Evolutionary conservation across 805 yeast species (phyloP).

Genomic region (Lipomyces starkeyi): DNA sequence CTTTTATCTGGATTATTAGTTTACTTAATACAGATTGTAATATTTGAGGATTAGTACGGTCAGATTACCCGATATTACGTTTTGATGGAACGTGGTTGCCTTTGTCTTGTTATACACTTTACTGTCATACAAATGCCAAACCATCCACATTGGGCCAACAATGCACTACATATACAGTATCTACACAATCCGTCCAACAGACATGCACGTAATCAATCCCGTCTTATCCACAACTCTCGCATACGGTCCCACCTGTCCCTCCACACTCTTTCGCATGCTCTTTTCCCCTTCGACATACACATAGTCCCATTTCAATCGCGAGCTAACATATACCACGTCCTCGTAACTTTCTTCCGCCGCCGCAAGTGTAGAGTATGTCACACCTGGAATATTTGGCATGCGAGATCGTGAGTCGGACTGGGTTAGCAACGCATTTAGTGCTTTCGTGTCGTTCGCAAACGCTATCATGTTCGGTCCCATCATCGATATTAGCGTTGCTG

Average conservation of each 20-base stretch:
- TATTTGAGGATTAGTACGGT: background rate
- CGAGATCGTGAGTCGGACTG: background rate
- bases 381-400: background rate
- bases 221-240: slow-evolving; percentile 1
- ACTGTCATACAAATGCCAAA: too few relatives aligned
- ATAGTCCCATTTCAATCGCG: slow-evolving; percentile 21
- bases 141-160: background rate
- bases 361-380: background rate
- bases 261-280: slow-evolving; percentile 10
- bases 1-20: background rate
- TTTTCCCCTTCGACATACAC: slow-evolving; percentile 21
- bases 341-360: background rate
- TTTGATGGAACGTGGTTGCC: background rate
- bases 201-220: slow-evolving; percentile 5
- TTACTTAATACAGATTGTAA: slow-evolving; percentile 6
- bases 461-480: slow-evolving; percentile 26
- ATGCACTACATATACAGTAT: background rate
- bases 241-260: background rate
- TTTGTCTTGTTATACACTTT: background rate
- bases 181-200: slow-evolving; percentile 1
- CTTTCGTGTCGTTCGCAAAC: slow-evolving; percentile 4
- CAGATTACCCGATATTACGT: background rate
- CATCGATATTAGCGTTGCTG: slow-evolving; percentile 17
- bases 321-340: background rate
- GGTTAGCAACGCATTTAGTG: slow-evolving; percentile 4